These are phyloP conservation scores for Triticum urartu DNA, from an alignment of 176 grass and related monocot genomes.

Conservation along the genomic window DNA sequence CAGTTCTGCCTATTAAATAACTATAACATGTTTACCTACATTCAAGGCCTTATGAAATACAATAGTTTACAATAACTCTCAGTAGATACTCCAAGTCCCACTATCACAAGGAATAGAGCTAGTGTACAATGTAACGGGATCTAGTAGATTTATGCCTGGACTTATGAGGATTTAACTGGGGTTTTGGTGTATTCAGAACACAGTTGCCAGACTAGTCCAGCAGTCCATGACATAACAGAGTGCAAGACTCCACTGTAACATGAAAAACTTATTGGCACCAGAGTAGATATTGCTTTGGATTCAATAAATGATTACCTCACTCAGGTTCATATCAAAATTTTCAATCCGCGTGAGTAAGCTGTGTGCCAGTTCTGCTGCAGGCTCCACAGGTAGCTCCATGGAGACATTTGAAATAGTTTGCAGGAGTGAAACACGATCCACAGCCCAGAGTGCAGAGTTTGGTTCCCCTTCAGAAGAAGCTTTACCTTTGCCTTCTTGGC, in stretches of 20 bases:
- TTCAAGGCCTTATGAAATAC: slow-evolving; percentile 4
- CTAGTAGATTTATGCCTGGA: not conserved
- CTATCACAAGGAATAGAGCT: not conserved
- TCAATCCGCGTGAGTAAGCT: slow-evolving; percentile 77
- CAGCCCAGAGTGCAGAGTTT: slow-evolving; percentile 66
- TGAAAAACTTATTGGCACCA: slow-evolving; percentile 3
- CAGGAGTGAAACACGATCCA: slow-evolving; percentile 83
- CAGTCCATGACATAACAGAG: not conserved
- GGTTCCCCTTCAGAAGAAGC: slow-evolving; percentile 48
- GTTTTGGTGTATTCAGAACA: slow-evolving; percentile 12
- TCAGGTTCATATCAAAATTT: slow-evolving; percentile 90
- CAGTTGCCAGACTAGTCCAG: not conserved
- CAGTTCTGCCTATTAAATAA: not conserved
- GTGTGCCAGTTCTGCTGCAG: slow-evolving; percentile 76
- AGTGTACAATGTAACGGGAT: not conserved
- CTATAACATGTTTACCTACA: slow-evolving; percentile 4
- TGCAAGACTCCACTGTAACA: not conserved
- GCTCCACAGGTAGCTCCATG: slow-evolving; percentile 77
- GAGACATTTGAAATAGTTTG: slow-evolving; percentile 93
- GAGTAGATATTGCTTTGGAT: slow-evolving; percentile 16
- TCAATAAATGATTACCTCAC: slow-evolving; percentile 62
- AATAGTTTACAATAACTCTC: not conserved
- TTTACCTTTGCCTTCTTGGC: slow-evolving; percentile 42
- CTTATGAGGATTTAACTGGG: not conserved
- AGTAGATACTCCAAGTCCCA: not conserved